phyloP scores from a whole-genome alignment of 2,329 filamentous ascomycete species.

The Fusarium sp. region DNA sequence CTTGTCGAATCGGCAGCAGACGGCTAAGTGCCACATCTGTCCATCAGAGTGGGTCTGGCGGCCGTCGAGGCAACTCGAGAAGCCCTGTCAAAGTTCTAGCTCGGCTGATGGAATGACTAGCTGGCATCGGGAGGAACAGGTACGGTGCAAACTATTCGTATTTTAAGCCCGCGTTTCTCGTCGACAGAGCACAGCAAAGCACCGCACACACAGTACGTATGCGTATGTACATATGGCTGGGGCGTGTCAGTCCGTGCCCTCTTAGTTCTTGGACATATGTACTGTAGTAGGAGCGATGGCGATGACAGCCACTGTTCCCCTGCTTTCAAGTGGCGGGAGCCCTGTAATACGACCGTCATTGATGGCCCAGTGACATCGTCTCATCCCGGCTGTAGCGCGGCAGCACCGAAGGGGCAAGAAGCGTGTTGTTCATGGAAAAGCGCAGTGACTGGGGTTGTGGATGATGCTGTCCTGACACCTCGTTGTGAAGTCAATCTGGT shows the following conservation, averaged over 20 bases:
- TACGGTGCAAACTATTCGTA: neutral
- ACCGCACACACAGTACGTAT: neutral
- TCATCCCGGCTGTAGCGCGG: slow-evolving; percentile 30
- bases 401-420: slow-evolving; percentile 31
- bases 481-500: slow-evolving; percentile 10
- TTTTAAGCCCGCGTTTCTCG: neutral
- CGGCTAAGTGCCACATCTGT: slow-evolving; percentile 32
- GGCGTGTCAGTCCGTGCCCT: slow-evolving; percentile 5
- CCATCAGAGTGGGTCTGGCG: slow-evolving; percentile 22
- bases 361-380: slow-evolving; percentile 21
- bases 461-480: slow-evolving; percentile 41
- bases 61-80: slow-evolving; percentile 35
- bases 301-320: slow-evolving; percentile 18
- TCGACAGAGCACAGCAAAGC: neutral
- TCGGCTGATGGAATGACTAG: slow-evolving; percentile 25
- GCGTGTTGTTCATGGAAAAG: slow-evolving; percentile 8
- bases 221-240: neutral
- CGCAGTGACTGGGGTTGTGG: slow-evolving; percentile 1
- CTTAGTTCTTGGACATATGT: neutral
- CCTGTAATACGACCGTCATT: slow-evolving; percentile 27
- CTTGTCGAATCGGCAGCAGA: slow-evolving; percentile 29
- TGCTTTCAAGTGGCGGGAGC: slow-evolving; percentile 18
- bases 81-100: slow-evolving; percentile 43
- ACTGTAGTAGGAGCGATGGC: neutral
- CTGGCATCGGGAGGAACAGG: neutral